Conservation (phyloP, 805 yeast genomes). For the Millerago galiae region DNA sequence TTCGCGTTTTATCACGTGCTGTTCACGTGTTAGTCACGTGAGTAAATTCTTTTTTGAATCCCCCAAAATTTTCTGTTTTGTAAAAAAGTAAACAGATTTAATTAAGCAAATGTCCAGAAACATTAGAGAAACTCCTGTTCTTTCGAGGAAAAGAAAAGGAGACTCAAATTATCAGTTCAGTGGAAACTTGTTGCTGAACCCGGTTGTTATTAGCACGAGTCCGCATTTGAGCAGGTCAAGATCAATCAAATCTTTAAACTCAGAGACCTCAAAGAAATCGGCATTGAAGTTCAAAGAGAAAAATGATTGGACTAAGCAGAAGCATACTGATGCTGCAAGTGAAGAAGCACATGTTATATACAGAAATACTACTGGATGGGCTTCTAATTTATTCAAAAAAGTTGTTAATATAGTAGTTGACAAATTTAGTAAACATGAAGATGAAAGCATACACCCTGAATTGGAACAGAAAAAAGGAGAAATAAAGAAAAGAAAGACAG, state of each 20-base stretch:
- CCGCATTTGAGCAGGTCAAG: conserved; percentile 5
- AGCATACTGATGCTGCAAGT: conserved; percentile 13
- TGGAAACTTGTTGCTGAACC: conserved; percentile 5
- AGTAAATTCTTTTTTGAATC: background rate
- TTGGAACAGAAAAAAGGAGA: conserved; percentile 5
- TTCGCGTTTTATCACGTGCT: too few species aligned
- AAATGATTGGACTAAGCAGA: conserved; percentile 12
- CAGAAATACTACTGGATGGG: conserved; percentile 1
- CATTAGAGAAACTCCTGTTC: conserved; percentile 2
- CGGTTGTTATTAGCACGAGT: conserved; percentile 2
- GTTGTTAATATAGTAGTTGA: background rate
- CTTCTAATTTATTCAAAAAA: background rate
- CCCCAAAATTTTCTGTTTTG: too few species aligned
- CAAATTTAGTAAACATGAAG: background rate
- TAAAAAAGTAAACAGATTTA: background rate
- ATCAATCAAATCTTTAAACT: background rate
- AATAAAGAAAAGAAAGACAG: conserved; percentile 10
- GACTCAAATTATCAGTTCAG: background rate
- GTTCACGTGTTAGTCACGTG: too few species aligned
- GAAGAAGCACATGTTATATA: conserved; percentile 9
- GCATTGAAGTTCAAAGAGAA: background rate
- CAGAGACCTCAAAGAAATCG: background rate
- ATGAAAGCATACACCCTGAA: background rate
- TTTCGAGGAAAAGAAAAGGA: conserved; percentile 8
- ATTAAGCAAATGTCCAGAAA: background rate